Evolutionary conservation across 192 early-diverging fungal species (phyloP).

Genomic region (Coemansia sp.): DNA sequence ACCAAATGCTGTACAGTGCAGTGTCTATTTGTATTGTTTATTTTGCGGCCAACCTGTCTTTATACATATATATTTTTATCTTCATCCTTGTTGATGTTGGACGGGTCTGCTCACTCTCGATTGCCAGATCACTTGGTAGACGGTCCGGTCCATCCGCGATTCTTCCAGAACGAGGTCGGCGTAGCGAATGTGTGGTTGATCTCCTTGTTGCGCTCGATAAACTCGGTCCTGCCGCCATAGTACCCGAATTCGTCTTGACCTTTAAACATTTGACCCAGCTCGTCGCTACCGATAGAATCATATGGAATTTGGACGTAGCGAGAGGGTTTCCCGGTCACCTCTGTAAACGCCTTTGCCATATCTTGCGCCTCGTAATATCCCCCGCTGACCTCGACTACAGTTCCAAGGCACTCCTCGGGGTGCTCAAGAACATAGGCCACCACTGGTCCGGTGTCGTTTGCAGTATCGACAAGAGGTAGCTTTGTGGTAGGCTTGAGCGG

Average conservation of each 20-base stretch:
- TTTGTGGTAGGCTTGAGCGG: slow-evolving; percentile 23
- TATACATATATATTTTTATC: no score
- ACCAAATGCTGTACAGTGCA: background rate
- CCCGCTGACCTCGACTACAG: slow-evolving; percentile 16
- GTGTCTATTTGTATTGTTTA: no score
- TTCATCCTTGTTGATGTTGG: no score
- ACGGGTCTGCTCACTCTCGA: no score
- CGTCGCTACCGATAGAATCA: slow-evolving; percentile 3
- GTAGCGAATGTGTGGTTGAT: slow-evolving; percentile 25
- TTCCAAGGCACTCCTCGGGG: slow-evolving; percentile 29
- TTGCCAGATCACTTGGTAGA: slow-evolving; percentile 53
- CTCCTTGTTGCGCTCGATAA: slow-evolving; percentile 31
- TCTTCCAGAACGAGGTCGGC: slow-evolving; percentile 39
- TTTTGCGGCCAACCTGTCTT: no score
- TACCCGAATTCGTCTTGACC: slow-evolving; percentile 32
- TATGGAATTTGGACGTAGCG: slow-evolving; percentile 36
- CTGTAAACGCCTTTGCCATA: slow-evolving; percentile 38
- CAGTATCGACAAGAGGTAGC: slow-evolving; percentile 37
- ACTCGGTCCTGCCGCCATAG: slow-evolving; percentile 31
- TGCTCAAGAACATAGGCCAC: slow-evolving; percentile 37
- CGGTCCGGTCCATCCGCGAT: slow-evolving; percentile 57
- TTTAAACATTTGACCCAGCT: slow-evolving; percentile 29
- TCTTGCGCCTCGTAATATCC: slow-evolving; percentile 41
- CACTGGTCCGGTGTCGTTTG: slow-evolving; percentile 36
- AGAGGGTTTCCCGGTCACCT: slow-evolving; percentile 37